Base-by-base conservation (phyloP, 768 basidiomycete species). In the Boletus reticuloceps region DNA sequence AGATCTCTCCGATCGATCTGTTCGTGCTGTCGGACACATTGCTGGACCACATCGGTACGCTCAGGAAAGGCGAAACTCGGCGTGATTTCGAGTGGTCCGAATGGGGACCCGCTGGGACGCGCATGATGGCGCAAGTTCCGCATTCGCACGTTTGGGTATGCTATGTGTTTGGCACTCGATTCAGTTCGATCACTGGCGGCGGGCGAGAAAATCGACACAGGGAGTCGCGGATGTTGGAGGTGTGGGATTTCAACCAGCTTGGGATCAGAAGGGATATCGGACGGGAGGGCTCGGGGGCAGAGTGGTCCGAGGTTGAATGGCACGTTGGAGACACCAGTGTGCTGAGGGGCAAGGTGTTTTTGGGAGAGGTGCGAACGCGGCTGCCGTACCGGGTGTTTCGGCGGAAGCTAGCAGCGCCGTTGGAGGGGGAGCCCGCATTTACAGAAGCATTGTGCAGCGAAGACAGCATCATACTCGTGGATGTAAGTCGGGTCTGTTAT, bases 201-300 rank as follows among this genome's bases (percentile, higher is more conserved):
- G 42, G 60, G 47, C 50, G 49, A 47, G 47, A 53, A 54, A 47
- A 39, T 25, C 52, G 64, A 58, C 34, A 37, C 2, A 45, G 52
- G 39, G 57, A 44, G 17, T n/a, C n/a, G n/a, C n/a, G n/a, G n/a
- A n/a, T n/a, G n/a, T 58, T 77, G 60, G 69, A 75, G 42, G 59
- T 83, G 32, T 80, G 77, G 64, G 82, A 85, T 64, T 84, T 83
- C 55, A 81, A 82, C 59, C 77, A 74, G 58, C 63, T 72, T 17
- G 74, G 73, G 43, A 58, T 78, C 37, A 65, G 59, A 59, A 69
- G 72, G 56, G 65, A 63, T 38, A 37, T 48, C 12, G 56, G 47
- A 45, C 51, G 20, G 20, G 52, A 19, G 49, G 13, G 5, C 22
- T 25, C 22, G 22, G 22, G n/a, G 52, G 49, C 17, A 10, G 56